phyloP scores from a whole-genome alignment of 1,284 basidiomycete species.

The Gomphus sp. region DNA sequence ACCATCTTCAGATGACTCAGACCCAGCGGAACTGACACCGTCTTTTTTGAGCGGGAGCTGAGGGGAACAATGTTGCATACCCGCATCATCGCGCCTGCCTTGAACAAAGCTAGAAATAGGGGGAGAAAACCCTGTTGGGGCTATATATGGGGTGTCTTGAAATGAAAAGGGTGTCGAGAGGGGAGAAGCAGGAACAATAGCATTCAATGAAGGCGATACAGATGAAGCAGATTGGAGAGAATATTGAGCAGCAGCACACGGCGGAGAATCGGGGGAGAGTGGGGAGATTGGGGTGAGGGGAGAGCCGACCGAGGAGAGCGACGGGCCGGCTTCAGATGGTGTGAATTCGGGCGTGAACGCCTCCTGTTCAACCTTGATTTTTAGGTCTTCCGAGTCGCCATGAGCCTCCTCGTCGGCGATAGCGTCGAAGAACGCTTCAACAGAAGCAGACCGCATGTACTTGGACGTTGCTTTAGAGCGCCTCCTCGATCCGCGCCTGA shows the following conservation, averaged over 20 bases:
- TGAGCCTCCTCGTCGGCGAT: background rate
- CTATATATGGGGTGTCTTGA: background rate
- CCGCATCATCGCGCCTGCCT: background rate
- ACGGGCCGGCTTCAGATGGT: background rate
- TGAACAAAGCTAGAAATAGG: background rate
- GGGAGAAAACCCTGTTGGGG: background rate
- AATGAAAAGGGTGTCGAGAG: background rate
- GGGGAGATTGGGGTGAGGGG: background rate
- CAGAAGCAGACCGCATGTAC: background rate
- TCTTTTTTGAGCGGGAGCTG: background rate
- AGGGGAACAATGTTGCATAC: background rate
- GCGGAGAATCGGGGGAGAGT: background rate
- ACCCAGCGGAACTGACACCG: background rate
- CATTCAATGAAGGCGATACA: background rate
- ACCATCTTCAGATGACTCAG: background rate
- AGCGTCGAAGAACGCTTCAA: constrained; percentile 1
- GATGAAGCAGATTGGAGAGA: background rate
- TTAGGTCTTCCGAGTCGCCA: background rate
- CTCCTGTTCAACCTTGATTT: constrained; percentile 2
- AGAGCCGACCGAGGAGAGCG: background rate
- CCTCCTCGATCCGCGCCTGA: background rate
- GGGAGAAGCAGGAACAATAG: background rate
- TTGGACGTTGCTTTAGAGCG: background rate
- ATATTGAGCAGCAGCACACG: background rate
- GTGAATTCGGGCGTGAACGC: background rate